phyloP scores from a whole-genome alignment of 257 asterid species.

The Jacaranda mimosifolia region DNA sequence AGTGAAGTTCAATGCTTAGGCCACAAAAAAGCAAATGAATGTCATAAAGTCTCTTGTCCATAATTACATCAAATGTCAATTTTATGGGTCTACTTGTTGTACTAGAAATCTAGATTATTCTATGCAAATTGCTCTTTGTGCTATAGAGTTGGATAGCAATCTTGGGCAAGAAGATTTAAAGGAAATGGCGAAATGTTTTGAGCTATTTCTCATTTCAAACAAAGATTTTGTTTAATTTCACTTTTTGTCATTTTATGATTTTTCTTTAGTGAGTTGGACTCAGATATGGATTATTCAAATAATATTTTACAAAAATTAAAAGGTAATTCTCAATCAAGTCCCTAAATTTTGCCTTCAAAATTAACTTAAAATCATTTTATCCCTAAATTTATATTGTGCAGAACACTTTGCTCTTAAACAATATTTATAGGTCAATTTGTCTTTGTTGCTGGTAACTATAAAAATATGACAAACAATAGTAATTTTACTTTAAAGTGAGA shows the following conservation, averaged over 20 bases:
- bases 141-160: neutral
- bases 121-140: neutral
- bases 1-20: neutral
- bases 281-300: no score
- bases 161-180: neutral
- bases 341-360: no score
- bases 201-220: neutral
- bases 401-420: no score
- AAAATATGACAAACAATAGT: no score
- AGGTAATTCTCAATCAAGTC: no score
- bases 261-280: neutral
- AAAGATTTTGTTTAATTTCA: neutral
- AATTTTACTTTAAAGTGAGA: no score
- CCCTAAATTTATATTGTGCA: no score
- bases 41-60: neutral
- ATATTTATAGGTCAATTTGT: no score
- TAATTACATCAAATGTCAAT: neutral
- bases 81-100: neutral
- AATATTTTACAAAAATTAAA: no score
- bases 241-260: neutral
- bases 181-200: neutral
- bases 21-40: neutral
- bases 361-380: no score
- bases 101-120: constrained; percentile 14
- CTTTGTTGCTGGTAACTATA: no score